Evolutionary conservation across 306 rosid genomes (phyloP).

Genomic region (Purshia tridentata): DNA sequence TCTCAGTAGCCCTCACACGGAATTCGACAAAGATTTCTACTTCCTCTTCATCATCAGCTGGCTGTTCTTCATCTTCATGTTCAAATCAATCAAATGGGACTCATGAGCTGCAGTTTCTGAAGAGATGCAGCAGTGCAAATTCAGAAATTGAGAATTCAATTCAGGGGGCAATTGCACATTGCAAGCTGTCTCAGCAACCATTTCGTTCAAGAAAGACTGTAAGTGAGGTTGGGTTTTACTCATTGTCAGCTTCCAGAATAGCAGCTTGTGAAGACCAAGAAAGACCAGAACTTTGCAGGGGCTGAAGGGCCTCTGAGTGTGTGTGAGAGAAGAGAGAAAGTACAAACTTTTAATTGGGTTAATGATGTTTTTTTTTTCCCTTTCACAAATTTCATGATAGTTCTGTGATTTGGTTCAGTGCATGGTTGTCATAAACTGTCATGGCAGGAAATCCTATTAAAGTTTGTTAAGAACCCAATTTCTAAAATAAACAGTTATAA

Average conservation of each 20-base stretch:
- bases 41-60: slow-evolving; percentile 36
- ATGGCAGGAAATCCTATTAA: slow-evolving; percentile 20
- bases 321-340: slow-evolving; percentile 9
- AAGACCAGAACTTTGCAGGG: slow-evolving; percentile 54
- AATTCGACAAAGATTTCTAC: slow-evolving; percentile 51
- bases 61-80: slow-evolving; percentile 51
- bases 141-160: slow-evolving; percentile 84
- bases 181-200: slow-evolving; percentile 80
- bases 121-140: slow-evolving; percentile 73
- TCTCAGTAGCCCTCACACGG: slow-evolving; percentile 64
- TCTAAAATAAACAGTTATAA: background rate
- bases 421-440: slow-evolving; percentile 31
- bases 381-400: slow-evolving; percentile 29
- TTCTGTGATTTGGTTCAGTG: slow-evolving; percentile 19
- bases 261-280: slow-evolving; percentile 55
- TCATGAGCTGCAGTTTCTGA: slow-evolving; percentile 48
- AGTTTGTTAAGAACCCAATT: slow-evolving; percentile 9
- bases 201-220: slow-evolving; percentile 42
- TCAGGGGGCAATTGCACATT: slow-evolving; percentile 96
- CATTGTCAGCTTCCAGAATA: slow-evolving; percentile 47
- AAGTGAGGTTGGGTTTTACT: slow-evolving; percentile 55
- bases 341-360: slow-evolving; percentile 20
- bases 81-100: slow-evolving; percentile 45
- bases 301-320: slow-evolving; percentile 28
- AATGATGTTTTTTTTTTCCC: slow-evolving; percentile 19